Conservation (phyloP, 305 asterid genomes). For the Solanum hybrid region DNA sequence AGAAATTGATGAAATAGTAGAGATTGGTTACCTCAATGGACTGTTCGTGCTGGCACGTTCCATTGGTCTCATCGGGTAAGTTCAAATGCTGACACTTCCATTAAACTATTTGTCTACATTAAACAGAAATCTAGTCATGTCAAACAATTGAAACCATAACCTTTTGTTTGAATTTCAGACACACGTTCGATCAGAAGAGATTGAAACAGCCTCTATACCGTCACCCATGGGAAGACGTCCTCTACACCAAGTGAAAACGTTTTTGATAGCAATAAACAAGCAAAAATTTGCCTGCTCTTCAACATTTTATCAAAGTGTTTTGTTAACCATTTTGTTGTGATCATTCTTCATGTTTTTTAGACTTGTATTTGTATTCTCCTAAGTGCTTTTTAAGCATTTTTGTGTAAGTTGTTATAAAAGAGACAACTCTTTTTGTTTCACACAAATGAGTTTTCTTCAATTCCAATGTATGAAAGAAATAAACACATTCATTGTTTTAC, state of each 20-base stretch:
- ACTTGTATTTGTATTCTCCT: neutral
- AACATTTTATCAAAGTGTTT: neutral
- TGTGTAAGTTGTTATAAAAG: neutral
- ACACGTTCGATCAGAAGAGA: slow-evolving; percentile 95
- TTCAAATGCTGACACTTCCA: neutral
- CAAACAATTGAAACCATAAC: neutral
- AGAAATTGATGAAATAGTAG: slow-evolving; percentile 90
- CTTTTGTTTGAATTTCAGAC: slow-evolving; percentile 36
- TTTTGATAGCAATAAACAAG: neutral
- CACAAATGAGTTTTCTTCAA: neutral
- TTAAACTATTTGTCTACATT: neutral
- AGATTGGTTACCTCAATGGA: slow-evolving; percentile 89
- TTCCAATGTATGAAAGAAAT: neutral
- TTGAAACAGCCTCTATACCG: slow-evolving; percentile 96
- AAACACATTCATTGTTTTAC: neutral
- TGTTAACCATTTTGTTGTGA: neutral
- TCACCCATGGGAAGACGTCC: slow-evolving; percentile 99
- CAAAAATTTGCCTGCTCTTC: neutral
- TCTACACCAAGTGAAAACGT: slow-evolving; percentile 45
- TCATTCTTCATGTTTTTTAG: neutral
- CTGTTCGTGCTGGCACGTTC: slow-evolving; percentile 98
- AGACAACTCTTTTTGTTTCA: neutral
- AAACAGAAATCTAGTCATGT: neutral
- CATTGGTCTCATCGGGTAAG: slow-evolving; percentile 98
- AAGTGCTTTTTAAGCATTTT: neutral